Percentiles rank a stretch among this genome's conserved stretches.
Conservation (phyloP, 805 yeast species). For the Ogataea parapolymorpha region DNA sequence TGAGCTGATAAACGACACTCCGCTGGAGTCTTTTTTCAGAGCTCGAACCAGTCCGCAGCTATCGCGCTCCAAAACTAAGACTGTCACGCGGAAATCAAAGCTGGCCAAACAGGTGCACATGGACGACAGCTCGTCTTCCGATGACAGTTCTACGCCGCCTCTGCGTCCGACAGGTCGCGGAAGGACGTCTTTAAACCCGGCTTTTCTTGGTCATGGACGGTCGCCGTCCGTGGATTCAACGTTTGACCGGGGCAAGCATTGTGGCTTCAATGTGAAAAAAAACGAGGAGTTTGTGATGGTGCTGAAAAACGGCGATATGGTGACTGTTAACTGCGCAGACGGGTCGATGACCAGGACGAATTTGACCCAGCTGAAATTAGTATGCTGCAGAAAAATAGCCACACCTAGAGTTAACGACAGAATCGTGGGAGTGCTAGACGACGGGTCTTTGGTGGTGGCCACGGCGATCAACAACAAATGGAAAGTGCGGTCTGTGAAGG, state of each 20-base stretch:
- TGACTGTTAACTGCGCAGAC: slow-evolving; percentile 47
- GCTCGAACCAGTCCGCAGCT: slow-evolving; percentile 43
- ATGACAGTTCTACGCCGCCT: not conserved
- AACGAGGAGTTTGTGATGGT: slow-evolving; percentile 51
- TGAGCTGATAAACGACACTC: slow-evolving; percentile 35
- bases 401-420: slow-evolving; percentile 78
- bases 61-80: slow-evolving; percentile 31
- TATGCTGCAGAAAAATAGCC: slow-evolving; percentile 50
- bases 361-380: slow-evolving; percentile 36
- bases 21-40: slow-evolving; percentile 61
- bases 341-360: slow-evolving; percentile 39
- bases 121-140: slow-evolving; percentile 7
- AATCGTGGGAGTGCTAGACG: slow-evolving; percentile 50
- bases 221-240: slow-evolving; percentile 33
- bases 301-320: slow-evolving; percentile 46
- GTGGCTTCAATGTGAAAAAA: slow-evolving; percentile 26
- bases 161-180: slow-evolving; percentile 7
- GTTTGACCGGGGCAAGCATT: slow-evolving; percentile 28
- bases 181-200: slow-evolving; percentile 1
- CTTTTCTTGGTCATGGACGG: slow-evolving; percentile 14
- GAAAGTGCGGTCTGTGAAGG: slow-evolving; percentile 51
- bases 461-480: slow-evolving; percentile 65
- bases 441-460: slow-evolving; percentile 55
- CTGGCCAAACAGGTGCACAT: slow-evolving; percentile 9
- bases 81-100: slow-evolving; percentile 18